Base-by-base conservation (phyloP, 2,329 filamentous ascomycete genomes). In the Botryotinia globosa region DNA sequence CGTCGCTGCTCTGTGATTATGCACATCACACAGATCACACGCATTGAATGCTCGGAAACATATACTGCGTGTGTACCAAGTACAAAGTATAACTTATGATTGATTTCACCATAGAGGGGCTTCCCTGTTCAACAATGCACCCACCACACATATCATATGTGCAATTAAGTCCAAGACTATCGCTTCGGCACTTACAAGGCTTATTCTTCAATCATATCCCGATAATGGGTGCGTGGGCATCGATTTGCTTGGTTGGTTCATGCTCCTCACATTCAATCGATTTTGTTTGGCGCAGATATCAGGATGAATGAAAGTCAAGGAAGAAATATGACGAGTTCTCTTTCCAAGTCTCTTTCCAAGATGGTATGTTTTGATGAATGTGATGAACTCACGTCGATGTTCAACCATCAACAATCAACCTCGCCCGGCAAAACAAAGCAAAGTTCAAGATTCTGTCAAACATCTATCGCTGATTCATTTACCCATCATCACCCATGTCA, bases 141-240 rank as follows among this genome's bases (percentile, higher is more conserved):
- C 42, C n/a, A n/a, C n/a, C n/a, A n/a, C n/a, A n/a, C n/a, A n/a
- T n/a, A n/a, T n/a, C 29, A 48, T 45, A 14, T 32, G n/a, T 62
- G 59, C 42, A 65, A 32, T 32, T 4, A 16, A 34, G 34, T n/a
- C 14, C 14, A 51, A 69, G 29, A n/a, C n/a, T 34, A 69, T 69
- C 67, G 67, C 68, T 70, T 70, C 75, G 75, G 73, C 75, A 75
- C 75, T 75, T 75, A 67, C 68, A 75, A 71, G 73, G 72, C 74
- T 70, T 62, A 72, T 75, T 72, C 61, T 67, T 59, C 58, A 56
- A 45, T n/a, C n/a, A 58, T 72, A 29, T 74, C 73, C 74, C 73
- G 74, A 66, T 32, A 45, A 44, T 34, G 59, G 45, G 20, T 73
- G 72, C 71, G 75, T 73, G 74, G 74, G 62, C 75, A 72, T 48